These are phyloP conservation scores for Babesia ovis DNA, from an alignment of 169 alveolate genomes.

Conservation along the genomic window DNA sequence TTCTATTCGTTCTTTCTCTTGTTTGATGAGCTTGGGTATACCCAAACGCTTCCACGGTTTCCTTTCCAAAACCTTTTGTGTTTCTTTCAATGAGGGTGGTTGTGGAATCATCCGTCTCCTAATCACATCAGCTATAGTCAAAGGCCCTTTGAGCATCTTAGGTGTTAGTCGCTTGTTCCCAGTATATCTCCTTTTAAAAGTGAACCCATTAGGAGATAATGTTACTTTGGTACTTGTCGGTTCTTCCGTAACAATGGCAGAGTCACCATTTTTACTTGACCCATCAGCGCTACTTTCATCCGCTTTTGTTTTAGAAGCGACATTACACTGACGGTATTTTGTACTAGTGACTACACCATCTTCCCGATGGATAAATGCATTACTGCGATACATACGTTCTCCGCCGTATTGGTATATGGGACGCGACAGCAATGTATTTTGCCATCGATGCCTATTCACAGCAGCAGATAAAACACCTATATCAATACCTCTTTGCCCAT, in stretches of 20 bases:
- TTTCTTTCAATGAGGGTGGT: slow-evolving; percentile 45
- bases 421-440: background rate
- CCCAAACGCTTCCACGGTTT: slow-evolving; percentile 52
- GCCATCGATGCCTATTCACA: background rate
- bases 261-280: background rate
- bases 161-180: background rate
- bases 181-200: background rate
- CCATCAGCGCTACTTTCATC: background rate
- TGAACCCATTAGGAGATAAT: background rate
- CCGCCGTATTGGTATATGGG: background rate
- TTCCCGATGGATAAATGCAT: background rate
- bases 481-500: background rate
- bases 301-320: background rate
- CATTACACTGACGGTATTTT: background rate
- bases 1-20: slow-evolving; percentile 30
- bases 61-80: slow-evolving; percentile 25
- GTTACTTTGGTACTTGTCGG: background rate
- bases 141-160: background rate
- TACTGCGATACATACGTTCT: background rate
- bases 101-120: slow-evolving; percentile 23
- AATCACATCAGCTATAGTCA: slow-evolving; percentile 42
- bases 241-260: background rate
- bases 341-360: background rate
- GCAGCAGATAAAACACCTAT: background rate
- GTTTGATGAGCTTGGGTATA: slow-evolving; percentile 18